Evolutionary conservation across 108 stramenopile species (phyloP).

Genomic region (Nitzschia sp.): DNA sequence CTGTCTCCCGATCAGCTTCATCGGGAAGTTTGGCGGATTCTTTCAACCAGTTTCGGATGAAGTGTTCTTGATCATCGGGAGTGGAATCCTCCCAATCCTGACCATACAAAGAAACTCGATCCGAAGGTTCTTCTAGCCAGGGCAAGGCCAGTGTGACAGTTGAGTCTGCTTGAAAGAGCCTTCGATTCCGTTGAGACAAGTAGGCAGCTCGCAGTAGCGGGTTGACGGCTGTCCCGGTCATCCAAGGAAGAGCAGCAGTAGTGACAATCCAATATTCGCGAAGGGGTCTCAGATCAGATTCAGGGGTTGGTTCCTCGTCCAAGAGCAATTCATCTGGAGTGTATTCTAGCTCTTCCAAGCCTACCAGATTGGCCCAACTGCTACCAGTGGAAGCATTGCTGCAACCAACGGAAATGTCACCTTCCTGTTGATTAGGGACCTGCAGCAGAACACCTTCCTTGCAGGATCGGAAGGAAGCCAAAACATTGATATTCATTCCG

Average conservation of each 20-base stretch:
- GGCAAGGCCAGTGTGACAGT: constrained; percentile 74
- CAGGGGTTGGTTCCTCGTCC: constrained; percentile 51
- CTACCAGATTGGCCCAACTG: constrained; percentile 14
- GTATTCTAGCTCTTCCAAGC: constrained; percentile 12
- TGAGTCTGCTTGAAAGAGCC: neutral
- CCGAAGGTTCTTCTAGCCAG: constrained; percentile 54
- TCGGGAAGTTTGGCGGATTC: constrained; percentile 52
- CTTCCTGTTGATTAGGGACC: neutral
- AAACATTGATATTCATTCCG: neutral
- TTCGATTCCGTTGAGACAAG: constrained; percentile 55
- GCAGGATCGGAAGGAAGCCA: neutral
- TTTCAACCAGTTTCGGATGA: constrained; percentile 68
- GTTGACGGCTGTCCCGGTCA: constrained; percentile 88
- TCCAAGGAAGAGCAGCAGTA: constrained; percentile 84
- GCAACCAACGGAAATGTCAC: neutral
- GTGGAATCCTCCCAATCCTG: constrained; percentile 27
- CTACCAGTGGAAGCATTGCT: neutral
- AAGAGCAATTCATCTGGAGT: constrained; percentile 43
- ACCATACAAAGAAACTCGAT: constrained; percentile 57
- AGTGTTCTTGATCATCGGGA: constrained; percentile 56
- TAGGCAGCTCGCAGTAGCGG: constrained; percentile 82
- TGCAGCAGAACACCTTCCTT: neutral
- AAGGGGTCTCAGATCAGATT: constrained; percentile 29
- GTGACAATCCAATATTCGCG: constrained; percentile 61
- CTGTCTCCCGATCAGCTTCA: constrained; percentile 41